Evolutionary conservation across 2,329 filamentous ascomycete species (phyloP), one percentile per base, ranked within the genome.

Genomic region (Tolypocladium ovalisporum): DNA sequence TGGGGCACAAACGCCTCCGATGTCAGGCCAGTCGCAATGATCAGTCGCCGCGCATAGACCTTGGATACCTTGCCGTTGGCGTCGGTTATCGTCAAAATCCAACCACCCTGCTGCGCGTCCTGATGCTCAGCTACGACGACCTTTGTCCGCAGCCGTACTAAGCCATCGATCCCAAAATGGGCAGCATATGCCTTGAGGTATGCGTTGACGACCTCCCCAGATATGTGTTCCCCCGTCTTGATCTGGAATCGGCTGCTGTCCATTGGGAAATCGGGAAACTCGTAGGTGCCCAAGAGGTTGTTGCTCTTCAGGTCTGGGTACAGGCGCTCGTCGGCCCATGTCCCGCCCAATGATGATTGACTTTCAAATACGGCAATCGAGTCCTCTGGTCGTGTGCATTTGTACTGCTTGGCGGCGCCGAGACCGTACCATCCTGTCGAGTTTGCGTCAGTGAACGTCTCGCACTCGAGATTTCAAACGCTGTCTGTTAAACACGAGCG

Each of bases 251-350:
- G 76, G 24, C 77, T 77, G 9, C 73, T 69, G 58, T 79, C 75
- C 83, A 92, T 87, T 22, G 87, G 86, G 59, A 88, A 89, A 63
- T 90, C 88, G 0, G 83, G 82, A 64, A 82, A 90, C 68, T 92
- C 86, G 62, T 86, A 89, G 0, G 83, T 87, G 3, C 88, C 87
- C 13, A 86, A 68, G 67, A 89, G 79, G 65, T 91, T 91, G 70
- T 93, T 92, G 56, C 82, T 85, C 64, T 84, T 87, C 54, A 93
- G 76, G 1, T 82, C 84, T 0, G 84, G 81, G 67, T 91, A 87
- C 0, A 90, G 71, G 1, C 87, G 79, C 40, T 86, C 75, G 57
- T 82, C 75, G 10, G 84, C 80, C 88, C 88, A 92, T 19, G 84
- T 83, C 4, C 89, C 88, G 1, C 88, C 89, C 6, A 85, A 65